Percentiles rank a stretch among this genome's conserved stretches.
Conservation (phyloP, 2,329 filamentous ascomycete genomes). For the Didymella lethalis region DNA sequence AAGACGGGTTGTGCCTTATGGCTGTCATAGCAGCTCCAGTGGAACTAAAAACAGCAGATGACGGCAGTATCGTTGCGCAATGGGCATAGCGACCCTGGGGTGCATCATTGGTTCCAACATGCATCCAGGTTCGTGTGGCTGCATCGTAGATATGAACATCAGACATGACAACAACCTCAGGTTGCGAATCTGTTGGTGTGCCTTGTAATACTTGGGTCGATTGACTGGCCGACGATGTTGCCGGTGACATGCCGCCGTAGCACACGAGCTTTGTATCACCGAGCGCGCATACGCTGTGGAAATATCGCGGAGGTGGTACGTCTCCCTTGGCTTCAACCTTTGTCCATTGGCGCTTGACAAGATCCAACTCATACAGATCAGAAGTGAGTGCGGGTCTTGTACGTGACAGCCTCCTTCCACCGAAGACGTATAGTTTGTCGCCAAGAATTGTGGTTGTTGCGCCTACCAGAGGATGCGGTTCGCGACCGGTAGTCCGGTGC, state of each 20-base stretch:
- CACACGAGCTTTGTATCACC: conserved; percentile 97
- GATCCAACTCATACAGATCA: conserved; percentile 90
- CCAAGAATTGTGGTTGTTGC: conserved; percentile 94
- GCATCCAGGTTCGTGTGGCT: conserved; percentile 81
- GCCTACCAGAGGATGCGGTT: conserved; percentile 90
- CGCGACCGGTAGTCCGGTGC: conserved; percentile 84
- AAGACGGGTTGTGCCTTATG: conserved; percentile 86
- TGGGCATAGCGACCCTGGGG: conserved; percentile 96
- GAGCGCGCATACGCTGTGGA: conserved; percentile 92
- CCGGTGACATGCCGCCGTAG: conserved; percentile 97
- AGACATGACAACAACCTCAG: conserved; percentile 95
- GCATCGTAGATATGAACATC: conserved; percentile 97
- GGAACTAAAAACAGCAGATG: conserved; percentile 85
- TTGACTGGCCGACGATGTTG: conserved; percentile 56
- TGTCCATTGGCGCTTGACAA: conserved; percentile 91
- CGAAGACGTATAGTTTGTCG: conserved; percentile 97
- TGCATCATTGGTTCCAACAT: conserved; percentile 78
- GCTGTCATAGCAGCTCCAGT: conserved; percentile 83
- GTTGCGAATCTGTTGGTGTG: conserved; percentile 67
- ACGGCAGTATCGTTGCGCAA: conserved; percentile 90
- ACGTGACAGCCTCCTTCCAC: conserved; percentile 84
- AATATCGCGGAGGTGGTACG: conserved; percentile 89
- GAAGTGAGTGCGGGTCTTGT: conserved; percentile 85
- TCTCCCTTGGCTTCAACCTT: conserved; percentile 86
- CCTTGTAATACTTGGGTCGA: conserved; percentile 48